Conservation (phyloP, 1,139 yeast species). For the Yamadazyma atmosphaerica region DNA sequence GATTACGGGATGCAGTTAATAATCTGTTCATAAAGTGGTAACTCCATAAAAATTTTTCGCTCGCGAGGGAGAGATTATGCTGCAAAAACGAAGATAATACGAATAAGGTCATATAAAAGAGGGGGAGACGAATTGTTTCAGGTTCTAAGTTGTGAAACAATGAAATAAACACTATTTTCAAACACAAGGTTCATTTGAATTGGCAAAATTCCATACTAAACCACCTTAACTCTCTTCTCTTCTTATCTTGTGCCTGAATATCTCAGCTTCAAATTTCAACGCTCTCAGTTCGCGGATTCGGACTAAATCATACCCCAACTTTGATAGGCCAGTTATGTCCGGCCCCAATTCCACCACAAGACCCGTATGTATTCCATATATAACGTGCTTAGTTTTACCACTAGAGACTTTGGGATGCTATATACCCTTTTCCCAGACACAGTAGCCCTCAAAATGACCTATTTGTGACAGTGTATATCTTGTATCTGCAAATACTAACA, state of each 20-base stretch:
- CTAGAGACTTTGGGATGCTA: too few relatives aligned
- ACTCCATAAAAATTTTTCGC: background rate
- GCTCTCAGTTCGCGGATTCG: background rate
- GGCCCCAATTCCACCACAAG: background rate
- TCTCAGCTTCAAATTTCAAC: background rate
- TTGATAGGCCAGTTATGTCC: background rate
- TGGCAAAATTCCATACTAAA: background rate
- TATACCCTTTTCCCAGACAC: too few relatives aligned
- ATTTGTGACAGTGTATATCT: too few relatives aligned
- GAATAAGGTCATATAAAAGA: too few relatives aligned
- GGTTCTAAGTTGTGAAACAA: too few relatives aligned
- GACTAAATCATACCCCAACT: background rate
- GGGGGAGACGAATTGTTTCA: too few relatives aligned
- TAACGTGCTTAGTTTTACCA: too few relatives aligned
- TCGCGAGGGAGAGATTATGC: background rate
- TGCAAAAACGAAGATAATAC: too few relatives aligned
- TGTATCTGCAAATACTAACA: slow-evolving; percentile 3
- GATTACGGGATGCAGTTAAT: background rate
- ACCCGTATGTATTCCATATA: background rate
- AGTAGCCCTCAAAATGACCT: too few relatives aligned
- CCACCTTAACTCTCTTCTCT: background rate
- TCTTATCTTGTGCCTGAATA: background rate
- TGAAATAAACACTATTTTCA: too few relatives aligned
- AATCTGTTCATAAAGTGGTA: background rate
- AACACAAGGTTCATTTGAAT: too few relatives aligned